Evolutionary conservation across 1,284 basidiomycete species (phyloP), one percentile per base, ranked within the genome.

Genomic region (Kalmanozyma brasiliensis): DNA sequence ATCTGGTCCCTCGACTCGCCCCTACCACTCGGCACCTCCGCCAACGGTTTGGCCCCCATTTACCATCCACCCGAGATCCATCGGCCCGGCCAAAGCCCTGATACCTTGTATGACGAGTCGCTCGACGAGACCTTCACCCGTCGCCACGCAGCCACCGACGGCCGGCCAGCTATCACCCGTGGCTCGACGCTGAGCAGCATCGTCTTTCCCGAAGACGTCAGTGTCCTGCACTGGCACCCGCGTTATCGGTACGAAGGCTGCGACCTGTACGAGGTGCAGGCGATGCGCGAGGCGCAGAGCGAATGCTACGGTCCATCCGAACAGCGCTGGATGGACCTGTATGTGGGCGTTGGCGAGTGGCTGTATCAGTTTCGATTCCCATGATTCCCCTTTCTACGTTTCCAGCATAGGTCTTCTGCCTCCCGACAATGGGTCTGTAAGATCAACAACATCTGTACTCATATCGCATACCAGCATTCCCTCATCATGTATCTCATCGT

Each of bases 301-400:
- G 17, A 14, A 4, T 32, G 23, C 17, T 16, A 40, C 16, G 9
- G 24, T 5, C 19, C 19, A 20, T 35, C 52, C 10, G 8, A 29
- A n/a, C 41, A 40, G 35, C 36, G 29, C 13, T 63, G 53, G 49
- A 59, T 44, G 32, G 65, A 68, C 24, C 55, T 68, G 5, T 59
- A 17, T 14, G 59, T 63, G 9, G 53, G 24, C 3, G 53, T 32
- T 3, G 65, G 52, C 4, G 22, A 43, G 6, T 63, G 59, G 55
- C 26, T 68, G 5, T 68, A 68, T 32, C 65, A 59, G 23, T 68
- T 68, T 10, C 30, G 59, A 9, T 63, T 60, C 53, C 52, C 59
- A 8, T 68, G 30, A 56, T 10, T n/a, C n/a, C n/a, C n/a, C n/a
- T n/a, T n/a, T n/a, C 14, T 14, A 17, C 33, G 29, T 40, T 45